phyloP scores from a whole-genome alignment of 148 eudicot species.

The Rhododendron kiyosumense region DNA sequence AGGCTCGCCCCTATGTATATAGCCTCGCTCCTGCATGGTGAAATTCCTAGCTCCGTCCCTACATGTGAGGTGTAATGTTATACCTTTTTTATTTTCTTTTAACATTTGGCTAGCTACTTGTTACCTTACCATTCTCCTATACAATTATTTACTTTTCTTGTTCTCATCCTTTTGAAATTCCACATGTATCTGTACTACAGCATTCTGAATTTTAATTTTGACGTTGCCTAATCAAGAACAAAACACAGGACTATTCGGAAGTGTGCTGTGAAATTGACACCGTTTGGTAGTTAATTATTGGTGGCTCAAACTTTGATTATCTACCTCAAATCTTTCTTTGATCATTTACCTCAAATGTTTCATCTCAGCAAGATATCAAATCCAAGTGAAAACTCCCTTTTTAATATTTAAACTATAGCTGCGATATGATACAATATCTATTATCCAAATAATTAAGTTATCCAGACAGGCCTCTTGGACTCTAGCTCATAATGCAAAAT shows the following conservation, averaged over 20 bases:
- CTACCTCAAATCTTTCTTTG: not conserved
- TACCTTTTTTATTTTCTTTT: no score
- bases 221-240: not conserved
- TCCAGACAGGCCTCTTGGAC: constrained; percentile 1
- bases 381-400: not conserved
- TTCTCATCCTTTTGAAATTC: not conserved
- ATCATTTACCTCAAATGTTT: no score
- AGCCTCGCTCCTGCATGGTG: no score
- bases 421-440: not conserved
- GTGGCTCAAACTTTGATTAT: not conserved
- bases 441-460: not conserved
- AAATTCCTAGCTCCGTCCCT: no score
- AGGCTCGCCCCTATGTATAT: no score
- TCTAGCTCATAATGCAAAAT: not conserved
- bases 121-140: not conserved
- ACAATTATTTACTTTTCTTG: not conserved
- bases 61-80: not conserved
- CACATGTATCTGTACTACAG: not conserved
- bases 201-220: not conserved
- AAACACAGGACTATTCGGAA: not conserved
- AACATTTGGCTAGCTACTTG: not conserved
- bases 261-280: not conserved
- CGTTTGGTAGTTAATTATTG: not conserved
- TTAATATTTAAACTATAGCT: no score
- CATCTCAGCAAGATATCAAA: not conserved